Conservation (phyloP, 495 filamentous ascomycete genomes). For the Aspergillus nidulans region DNA sequence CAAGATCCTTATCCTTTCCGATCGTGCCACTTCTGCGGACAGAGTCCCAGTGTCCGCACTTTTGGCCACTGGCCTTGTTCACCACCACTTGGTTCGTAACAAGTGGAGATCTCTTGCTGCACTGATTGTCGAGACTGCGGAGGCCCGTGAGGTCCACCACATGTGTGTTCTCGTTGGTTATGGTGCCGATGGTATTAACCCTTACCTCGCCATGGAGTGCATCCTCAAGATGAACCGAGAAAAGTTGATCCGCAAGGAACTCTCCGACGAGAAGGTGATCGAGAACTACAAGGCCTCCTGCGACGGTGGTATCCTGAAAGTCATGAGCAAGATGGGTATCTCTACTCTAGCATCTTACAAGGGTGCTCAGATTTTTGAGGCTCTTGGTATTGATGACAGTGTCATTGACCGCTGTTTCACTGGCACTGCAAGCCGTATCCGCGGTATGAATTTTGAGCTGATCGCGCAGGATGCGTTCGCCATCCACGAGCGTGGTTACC, state of each 20-base stretch:
- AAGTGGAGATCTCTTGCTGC: constrained; percentile 92
- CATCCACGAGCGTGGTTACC: constrained; percentile 93
- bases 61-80: constrained; percentile 89
- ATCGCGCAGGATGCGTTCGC: constrained; percentile 97
- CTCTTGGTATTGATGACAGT: constrained; percentile 91
- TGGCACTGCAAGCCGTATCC: constrained; percentile 92
- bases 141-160: constrained; percentile 97
- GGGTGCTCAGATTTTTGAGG: constrained; percentile 98
- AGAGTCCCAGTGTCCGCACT: constrained; percentile 86
- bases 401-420: constrained; percentile 97
- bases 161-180: constrained; percentile 98
- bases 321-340: constrained; percentile 99
- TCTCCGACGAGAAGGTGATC: constrained; percentile 79
- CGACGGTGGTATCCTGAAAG: constrained; percentile 96
- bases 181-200: constrained; percentile 93
- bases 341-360: constrained; percentile 98
- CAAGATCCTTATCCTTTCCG: constrained; percentile 85
- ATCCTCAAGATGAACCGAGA: constrained; percentile 98
- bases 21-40: constrained; percentile 78
- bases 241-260: constrained; percentile 84
- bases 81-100: constrained; percentile 95
- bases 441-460: constrained; percentile 90
- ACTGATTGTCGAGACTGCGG: constrained; percentile 87
- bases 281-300: constrained; percentile 98
- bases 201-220: constrained; percentile 96